phyloP scores from a whole-genome alignment of 768 basidiomycete species.

The Scleroderma bovista region DNA sequence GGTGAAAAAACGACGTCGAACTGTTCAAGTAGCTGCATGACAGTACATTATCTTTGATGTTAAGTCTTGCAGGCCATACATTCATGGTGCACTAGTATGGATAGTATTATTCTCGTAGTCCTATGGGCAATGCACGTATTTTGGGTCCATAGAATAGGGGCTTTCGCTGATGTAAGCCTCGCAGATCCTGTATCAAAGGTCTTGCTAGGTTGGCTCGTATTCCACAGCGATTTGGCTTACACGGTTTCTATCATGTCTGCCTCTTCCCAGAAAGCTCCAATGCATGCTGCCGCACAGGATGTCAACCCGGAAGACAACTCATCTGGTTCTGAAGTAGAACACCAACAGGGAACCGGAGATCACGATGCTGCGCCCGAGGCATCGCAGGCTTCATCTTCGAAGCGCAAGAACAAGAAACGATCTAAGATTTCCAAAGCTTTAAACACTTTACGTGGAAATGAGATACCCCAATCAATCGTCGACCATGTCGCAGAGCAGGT shows the following conservation, averaged over 20 bases:
- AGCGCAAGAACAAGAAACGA: constrained; percentile 88
- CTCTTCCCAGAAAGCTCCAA: constrained; percentile 36
- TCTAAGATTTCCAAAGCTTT: constrained; percentile 57
- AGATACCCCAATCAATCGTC: constrained; percentile 57
- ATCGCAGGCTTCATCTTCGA: constrained; percentile 34
- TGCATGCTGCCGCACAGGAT: constrained; percentile 33
- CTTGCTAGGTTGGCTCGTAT: not conserved
- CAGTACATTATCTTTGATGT: not conserved
- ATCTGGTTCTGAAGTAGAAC: constrained; percentile 29
- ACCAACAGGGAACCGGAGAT: constrained; percentile 9
- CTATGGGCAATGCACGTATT: no score
- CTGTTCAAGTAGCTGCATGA: constrained; percentile 14
- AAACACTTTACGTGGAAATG: constrained; percentile 43
- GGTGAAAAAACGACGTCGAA: constrained; percentile 37
- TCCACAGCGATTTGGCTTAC: not conserved
- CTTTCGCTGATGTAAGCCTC: no score
- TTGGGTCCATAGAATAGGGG: no score
- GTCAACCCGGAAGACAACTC: constrained; percentile 30
- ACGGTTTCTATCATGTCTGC: constrained; percentile 18
- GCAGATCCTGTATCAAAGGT: no score
- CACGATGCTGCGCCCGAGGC: constrained; percentile 8
- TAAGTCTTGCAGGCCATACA: not conserved
- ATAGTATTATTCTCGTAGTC: no score
- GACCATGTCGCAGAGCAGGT: constrained; percentile 65
- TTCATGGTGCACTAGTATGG: no score